These are phyloP conservation scores for Wickerhamomyces sp. DNA, from an alignment of 1,139 yeast genomes.

Conservation along the genomic window DNA sequence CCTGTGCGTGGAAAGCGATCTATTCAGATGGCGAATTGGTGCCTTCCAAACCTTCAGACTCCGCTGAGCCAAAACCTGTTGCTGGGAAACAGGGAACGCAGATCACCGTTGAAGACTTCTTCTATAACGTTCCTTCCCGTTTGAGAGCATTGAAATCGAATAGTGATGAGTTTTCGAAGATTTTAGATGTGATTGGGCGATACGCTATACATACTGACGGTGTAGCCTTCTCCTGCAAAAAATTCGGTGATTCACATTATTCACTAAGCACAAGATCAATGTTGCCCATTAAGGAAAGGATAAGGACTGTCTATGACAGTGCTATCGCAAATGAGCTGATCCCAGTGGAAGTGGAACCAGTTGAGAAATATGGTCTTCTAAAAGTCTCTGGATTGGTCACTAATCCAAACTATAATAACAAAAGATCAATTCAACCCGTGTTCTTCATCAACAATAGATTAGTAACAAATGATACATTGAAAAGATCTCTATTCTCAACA, in stretches of 20 bases:
- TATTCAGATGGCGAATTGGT: conserved; percentile 61
- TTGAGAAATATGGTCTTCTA: conserved; percentile 42
- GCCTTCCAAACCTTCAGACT: conserved; percentile 29
- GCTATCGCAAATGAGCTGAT: conserved; percentile 63
- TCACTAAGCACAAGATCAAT: conserved; percentile 50
- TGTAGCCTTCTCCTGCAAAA: conserved; percentile 78
- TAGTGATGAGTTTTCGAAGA: conserved; percentile 70
- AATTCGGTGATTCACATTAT: conserved; percentile 60
- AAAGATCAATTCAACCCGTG: conserved; percentile 62
- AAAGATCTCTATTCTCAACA: conserved; percentile 61
- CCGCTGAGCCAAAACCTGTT: conserved; percentile 56
- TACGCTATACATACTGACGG: conserved; percentile 72
- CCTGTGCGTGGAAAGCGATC: conserved; percentile 64
- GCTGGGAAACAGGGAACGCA: conserved; percentile 92
- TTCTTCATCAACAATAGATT: conserved; percentile 83
- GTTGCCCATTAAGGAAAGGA: conserved; percentile 54
- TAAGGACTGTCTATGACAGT: conserved; percentile 70
- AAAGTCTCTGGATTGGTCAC: conserved; percentile 59
- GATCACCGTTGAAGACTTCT: conserved; percentile 80
- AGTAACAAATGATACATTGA: conserved; percentile 77
- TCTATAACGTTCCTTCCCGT: conserved; percentile 84
- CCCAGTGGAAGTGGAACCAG: conserved; percentile 34
- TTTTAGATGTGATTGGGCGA: conserved; percentile 78
- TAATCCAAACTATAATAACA: conserved; percentile 66
- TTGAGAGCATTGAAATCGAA: conserved; percentile 60